phyloP scores from a whole-genome alignment of 768 basidiomycete genomes.

The Trametes punicea region DNA sequence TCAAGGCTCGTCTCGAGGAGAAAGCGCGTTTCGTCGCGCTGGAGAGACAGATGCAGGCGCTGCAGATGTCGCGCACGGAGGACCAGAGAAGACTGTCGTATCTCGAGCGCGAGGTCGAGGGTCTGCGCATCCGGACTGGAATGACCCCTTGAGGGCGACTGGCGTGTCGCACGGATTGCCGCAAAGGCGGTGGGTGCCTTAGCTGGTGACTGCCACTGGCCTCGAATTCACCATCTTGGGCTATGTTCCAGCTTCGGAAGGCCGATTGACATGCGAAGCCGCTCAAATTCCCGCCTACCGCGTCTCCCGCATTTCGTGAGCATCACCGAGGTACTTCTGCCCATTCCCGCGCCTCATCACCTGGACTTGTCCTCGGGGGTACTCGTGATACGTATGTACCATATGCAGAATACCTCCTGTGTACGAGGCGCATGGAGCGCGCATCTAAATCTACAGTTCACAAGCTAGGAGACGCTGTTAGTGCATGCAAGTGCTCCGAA shows the following conservation, averaged over 20 bases:
- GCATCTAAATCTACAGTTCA: too few relatives aligned
- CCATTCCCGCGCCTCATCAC: neutral
- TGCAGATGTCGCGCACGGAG: constrained; percentile 12
- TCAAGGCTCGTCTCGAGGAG: constrained; percentile 25
- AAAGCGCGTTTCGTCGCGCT: constrained; percentile 13
- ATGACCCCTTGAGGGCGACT: constrained; percentile 9
- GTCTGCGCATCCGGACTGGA: constrained; percentile 12
- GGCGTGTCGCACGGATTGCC: neutral
- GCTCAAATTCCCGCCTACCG: neutral
- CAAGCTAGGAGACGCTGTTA: too few relatives aligned
- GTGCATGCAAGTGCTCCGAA: too few relatives aligned
- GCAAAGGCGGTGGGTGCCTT: neutral
- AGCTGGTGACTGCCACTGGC: neutral
- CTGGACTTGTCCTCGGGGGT: too few relatives aligned
- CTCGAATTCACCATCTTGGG: neutral
- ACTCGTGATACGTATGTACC: neutral
- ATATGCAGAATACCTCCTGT: neutral
- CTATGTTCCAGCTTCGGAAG: neutral
- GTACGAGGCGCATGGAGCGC: too few relatives aligned
- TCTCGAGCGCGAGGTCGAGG: constrained; percentile 23
- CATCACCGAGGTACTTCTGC: neutral
- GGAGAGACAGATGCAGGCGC: constrained; percentile 14
- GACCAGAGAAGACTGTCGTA: constrained; percentile 12
- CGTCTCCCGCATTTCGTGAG: neutral
- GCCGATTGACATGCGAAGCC: neutral